phyloP scores from a whole-genome alignment of 495 filamentous ascomycete genomes.

The Penicillium robsamsonii region DNA sequence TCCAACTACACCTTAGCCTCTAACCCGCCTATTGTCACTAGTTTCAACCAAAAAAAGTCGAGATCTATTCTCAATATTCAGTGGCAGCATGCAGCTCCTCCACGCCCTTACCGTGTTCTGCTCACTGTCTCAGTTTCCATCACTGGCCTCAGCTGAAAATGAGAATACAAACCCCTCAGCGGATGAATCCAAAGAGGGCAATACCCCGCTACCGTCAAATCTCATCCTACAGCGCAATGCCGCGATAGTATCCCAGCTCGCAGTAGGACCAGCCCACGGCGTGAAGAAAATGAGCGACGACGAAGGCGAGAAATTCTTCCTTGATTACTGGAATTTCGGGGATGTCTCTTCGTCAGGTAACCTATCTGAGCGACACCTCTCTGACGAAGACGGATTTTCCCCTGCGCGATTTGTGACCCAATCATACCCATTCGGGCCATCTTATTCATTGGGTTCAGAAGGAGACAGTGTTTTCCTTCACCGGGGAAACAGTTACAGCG shows the following conservation, averaged over 20 bases:
- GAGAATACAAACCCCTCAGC: not conserved
- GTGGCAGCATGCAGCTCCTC: not conserved
- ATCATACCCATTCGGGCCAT: constrained; percentile 35
- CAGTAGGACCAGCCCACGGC: constrained; percentile 24
- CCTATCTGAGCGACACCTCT: constrained; percentile 12
- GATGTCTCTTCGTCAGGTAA: constrained; percentile 4
- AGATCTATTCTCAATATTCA: not conserved
- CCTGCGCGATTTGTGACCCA: constrained; percentile 22
- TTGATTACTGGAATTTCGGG: constrained; percentile 57
- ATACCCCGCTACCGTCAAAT: not conserved
- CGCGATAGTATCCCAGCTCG: constrained; percentile 19
- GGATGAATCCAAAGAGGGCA: not conserved
- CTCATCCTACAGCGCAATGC: constrained; percentile 26
- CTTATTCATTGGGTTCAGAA: constrained; percentile 35
- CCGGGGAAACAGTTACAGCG: too few species aligned
- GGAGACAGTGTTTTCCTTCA: not conserved
- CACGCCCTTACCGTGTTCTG: not conserved
- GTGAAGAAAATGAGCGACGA: constrained; percentile 79
- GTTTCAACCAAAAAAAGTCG: not conserved
- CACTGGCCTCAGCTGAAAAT: not conserved
- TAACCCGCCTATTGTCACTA: not conserved
- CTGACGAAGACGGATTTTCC: constrained; percentile 6
- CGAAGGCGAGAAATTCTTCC: constrained; percentile 81
- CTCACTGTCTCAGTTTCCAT: not conserved
- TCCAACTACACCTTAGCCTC: not conserved